Conservation (phyloP, 345 rosid species). For the Citrus glauca region DNA sequence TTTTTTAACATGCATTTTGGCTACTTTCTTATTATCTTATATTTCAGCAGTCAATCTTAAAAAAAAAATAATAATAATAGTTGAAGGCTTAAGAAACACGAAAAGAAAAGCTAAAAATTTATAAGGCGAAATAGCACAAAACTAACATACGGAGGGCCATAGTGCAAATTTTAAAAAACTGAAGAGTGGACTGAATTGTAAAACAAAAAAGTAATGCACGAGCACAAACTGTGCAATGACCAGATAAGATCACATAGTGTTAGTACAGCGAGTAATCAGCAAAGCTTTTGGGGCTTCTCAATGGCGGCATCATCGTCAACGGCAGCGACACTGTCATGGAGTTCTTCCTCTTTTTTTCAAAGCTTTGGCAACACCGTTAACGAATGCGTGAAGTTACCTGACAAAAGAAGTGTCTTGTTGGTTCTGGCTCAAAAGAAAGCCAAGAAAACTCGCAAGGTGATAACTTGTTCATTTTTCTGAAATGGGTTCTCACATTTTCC, state of each 20-base stretch:
- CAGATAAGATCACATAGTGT: conserved; percentile 17
- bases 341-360: conserved; percentile 43
- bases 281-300: not conserved
- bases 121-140: too few relatives aligned
- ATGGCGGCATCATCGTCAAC: conserved; percentile 35
- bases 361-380: conserved; percentile 36
- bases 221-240: not conserved
- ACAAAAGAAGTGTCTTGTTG: conserved; percentile 31
- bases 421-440: conserved; percentile 72
- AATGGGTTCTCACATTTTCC: conserved; percentile 7
- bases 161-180: not conserved
- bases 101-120: too few relatives aligned
- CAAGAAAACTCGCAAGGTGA: conserved; percentile 71
- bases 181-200: not conserved
- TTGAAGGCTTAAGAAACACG: too few relatives aligned
- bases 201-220: not conserved
- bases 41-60: too few relatives aligned
- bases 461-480: not conserved
- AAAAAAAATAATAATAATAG: too few relatives aligned
- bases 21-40: too few relatives aligned
- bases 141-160: not conserved
- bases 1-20: too few relatives aligned
- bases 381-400: conserved; percentile 37
- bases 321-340: conserved; percentile 61
- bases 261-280: not conserved